Conservation (phyloP, 1,139 yeast genomes). For the Pneumocystis murina region DNA sequence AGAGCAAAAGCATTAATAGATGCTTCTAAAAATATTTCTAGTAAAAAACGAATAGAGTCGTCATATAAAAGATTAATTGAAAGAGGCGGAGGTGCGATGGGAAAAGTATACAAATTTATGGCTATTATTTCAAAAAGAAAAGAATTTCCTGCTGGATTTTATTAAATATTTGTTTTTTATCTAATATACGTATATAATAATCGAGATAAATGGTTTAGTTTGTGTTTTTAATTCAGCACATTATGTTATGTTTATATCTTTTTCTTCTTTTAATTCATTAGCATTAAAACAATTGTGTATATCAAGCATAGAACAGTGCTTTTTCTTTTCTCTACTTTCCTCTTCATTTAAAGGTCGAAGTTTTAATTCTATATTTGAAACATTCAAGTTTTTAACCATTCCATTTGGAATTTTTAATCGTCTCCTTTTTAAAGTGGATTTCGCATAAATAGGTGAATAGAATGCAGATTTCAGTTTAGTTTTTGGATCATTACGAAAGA, state of each 20-base stretch:
- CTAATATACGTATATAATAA: neutral
- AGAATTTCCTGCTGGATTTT: neutral
- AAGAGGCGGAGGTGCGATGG: slow-evolving; percentile 53
- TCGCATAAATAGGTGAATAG: neutral
- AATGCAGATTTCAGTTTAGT: neutral
- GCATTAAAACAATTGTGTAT: neutral
- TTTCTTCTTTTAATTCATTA: slow-evolving; percentile 35
- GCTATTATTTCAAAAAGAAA: slow-evolving; percentile 26
- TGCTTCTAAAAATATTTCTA: slow-evolving; percentile 22
- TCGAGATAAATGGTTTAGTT: neutral
- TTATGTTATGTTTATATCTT: slow-evolving; percentile 7
- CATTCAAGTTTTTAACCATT: neutral
- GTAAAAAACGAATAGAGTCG: slow-evolving; percentile 31
- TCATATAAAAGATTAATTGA: slow-evolving; percentile 54
- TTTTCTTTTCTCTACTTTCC: neutral
- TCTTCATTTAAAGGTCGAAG: neutral
- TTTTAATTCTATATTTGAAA: neutral
- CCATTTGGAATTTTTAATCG: neutral
- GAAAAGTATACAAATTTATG: slow-evolving; percentile 58
- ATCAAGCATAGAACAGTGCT: neutral
- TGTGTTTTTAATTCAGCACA: neutral
- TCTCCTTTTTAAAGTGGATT: neutral
- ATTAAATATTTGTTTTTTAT: neutral
- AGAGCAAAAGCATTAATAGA: slow-evolving; percentile 35
- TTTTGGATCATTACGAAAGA: neutral